Evolutionary conservation across 495 filamentous ascomycete species (phyloP).

Genomic region (Tuber brumale): DNA sequence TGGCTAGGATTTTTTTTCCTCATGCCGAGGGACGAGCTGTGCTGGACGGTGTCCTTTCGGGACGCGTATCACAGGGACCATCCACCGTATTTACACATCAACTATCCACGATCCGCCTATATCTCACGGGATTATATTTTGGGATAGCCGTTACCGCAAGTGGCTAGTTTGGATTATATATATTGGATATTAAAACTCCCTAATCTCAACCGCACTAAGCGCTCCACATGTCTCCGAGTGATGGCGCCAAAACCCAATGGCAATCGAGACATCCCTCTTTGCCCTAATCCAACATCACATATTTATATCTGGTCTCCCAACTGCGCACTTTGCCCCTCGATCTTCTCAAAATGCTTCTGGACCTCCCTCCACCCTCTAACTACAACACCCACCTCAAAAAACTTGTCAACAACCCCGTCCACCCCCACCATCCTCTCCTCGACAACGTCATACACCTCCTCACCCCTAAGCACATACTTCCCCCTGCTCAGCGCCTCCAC

Average conservation of each 20-base stretch:
- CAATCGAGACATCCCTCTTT: background rate
- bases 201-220: background rate
- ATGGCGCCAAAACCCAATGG: background rate
- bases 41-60: background rate
- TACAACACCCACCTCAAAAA: background rate
- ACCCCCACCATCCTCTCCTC: background rate
- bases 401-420: background rate
- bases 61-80: background rate
- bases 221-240: background rate
- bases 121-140: background rate
- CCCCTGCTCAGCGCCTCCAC: constrained; percentile 26
- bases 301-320: background rate
- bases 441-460: background rate
- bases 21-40: background rate
- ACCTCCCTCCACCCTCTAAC: background rate
- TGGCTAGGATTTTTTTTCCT: background rate
- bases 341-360: background rate
- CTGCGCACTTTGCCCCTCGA: background rate
- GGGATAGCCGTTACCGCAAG: background rate
- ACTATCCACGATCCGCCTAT: background rate
- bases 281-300: background rate
- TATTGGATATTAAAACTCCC: background rate
- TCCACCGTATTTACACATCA: background rate
- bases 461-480: background rate
- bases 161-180: background rate